Base-by-base conservation (phyloP, 179 eudicot species). In the Sideroxylon spinosum region DNA sequence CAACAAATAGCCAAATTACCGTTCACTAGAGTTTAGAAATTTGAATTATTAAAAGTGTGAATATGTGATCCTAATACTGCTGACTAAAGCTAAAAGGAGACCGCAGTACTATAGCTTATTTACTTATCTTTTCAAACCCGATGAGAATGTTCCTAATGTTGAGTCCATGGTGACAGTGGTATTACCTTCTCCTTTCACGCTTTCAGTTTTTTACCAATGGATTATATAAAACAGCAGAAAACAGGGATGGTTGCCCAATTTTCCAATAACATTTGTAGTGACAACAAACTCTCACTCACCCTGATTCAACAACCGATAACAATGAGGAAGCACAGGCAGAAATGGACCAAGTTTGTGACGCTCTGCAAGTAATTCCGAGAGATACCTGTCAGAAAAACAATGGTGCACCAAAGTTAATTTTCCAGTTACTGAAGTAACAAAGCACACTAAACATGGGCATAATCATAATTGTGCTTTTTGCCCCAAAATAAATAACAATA, bases 291-390 rank as follows among this genome's bases (percentile, higher is more conserved):
- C 44, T 78, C 26, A 79, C 95, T 90, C 80, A 95, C 98, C 98
- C 82, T 95, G 97, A 78, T 88, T 95, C 83, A 95, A 86, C 82
- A 95, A 84, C 50, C 97, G 90, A 73, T 86, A 90, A 67, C 93
- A 73, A 73, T 89, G 78, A 14, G 97, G 97, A 55, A 95, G 91
- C 76, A 95, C 91, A 0, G 97, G 90, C 85, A 88, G 73, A 84
- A 95, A 95, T 16, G 98, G 98, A 80, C 86, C 85, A 22, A 95
- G 87, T 73, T 95, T 95, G 60, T 95, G 87, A 64, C 97, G 93
- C 83, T 93, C 98, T 37, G 90, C 92, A 61, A 95, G 83, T 86
- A 95, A 78, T 80, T 95, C 98, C 11, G 93, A 72, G 5, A 93
- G 91, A 85, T 93, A 95, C 85, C 98, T 94, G 92, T 49, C 19